Percentiles rank a stretch among this genome's conserved stretches.
Conservation (phyloP, 805 yeast genomes). For the Huiozyma naganishii region DNA sequence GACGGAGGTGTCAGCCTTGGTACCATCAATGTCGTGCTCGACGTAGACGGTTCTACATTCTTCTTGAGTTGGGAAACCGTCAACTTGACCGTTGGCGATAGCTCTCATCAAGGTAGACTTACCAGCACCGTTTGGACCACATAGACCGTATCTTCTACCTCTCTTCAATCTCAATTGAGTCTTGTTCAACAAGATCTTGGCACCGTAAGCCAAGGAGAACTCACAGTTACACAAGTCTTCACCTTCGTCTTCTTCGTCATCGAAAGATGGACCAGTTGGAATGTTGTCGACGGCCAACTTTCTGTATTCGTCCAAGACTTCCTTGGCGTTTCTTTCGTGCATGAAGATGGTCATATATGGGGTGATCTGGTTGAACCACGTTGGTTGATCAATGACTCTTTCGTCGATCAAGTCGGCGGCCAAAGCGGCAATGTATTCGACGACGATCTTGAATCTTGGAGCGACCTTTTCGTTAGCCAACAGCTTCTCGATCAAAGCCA, state of each 20-base stretch:
- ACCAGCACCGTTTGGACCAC: constrained; percentile 99
- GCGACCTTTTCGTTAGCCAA: constrained; percentile 57
- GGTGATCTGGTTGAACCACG: constrained; percentile 82
- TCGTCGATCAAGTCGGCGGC: constrained; percentile 99
- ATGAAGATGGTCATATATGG: constrained; percentile 94
- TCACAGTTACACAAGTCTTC: constrained; percentile 99
- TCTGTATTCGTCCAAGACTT: constrained; percentile 87
- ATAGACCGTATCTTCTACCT: constrained; percentile 97
- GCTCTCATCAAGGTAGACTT: constrained; percentile 98
- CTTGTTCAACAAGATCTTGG: constrained; percentile 98
- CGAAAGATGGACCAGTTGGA: constrained; percentile 91
- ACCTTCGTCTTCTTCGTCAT: constrained; percentile 97
- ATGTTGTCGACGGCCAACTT: constrained; percentile 95
- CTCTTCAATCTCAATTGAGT: constrained; percentile 98
- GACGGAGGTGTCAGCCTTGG: constrained; percentile 93
- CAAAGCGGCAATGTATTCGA: constrained; percentile 82
- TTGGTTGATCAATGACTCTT: constrained; percentile 83
- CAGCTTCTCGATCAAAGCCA: constrained; percentile 67
- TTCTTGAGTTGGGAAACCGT: constrained; percentile 98
- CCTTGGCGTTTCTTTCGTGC: constrained; percentile 87
- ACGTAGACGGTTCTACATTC: constrained; percentile 99
- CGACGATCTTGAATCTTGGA: constrained; percentile 67
- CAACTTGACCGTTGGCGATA: constrained; percentile 95
- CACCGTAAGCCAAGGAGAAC: constrained; percentile 99
- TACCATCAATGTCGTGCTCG: constrained; percentile 98